Evolutionary conservation across 495 filamentous ascomycete genomes (phyloP), one percentile per base, ranked within the genome.

Genomic region (Xylaria grammica): DNA sequence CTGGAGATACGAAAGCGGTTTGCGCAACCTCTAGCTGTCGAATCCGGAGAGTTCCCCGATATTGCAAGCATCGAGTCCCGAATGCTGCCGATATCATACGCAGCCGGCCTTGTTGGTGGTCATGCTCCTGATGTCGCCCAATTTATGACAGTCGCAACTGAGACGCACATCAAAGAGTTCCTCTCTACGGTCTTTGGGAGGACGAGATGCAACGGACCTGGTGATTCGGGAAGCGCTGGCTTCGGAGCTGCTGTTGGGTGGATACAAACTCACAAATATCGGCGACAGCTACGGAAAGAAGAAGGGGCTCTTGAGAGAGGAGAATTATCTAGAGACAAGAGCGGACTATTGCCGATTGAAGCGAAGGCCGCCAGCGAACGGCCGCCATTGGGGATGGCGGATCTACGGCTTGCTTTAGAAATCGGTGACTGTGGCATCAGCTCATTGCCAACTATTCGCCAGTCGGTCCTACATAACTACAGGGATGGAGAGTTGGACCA

Each of bases 41-140:
- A 98, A 77, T 94, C 93, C 0, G 90, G 91, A 62, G 95, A 98
- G 77, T 97, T 99, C 71, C 95, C 95, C 15, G 92, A 96, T 67
- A 77, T 85, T 10, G 84, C 87, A 55, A 89, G 87, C 29, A 91
- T 99, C 66, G 85, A 91, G 68, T 83, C 86, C 20, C 91, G 94
- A 61, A 96, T 98, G 90, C 81, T 92, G 19, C 94, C 95, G 9
- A 95, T 97, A 67, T 97, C 92, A 77, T 97, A 96, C 77, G 95
- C 97, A 76, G 85, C 91, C 65, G 95, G 94, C 0, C 85, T 99
- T 4, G 83, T 84, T n/a, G 84, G 84, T 24, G 92, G 93, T 3
- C 86, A 91, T 65, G 79, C 85, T 7, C 72, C 87, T 6, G 86
- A 91, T 29, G 91, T 91, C 36, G 87, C 94, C 6, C 88, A 91